Evolutionary conservation across 2,329 filamentous ascomycete genomes (phyloP).

Genomic region (Leptodontidium sp.): DNA sequence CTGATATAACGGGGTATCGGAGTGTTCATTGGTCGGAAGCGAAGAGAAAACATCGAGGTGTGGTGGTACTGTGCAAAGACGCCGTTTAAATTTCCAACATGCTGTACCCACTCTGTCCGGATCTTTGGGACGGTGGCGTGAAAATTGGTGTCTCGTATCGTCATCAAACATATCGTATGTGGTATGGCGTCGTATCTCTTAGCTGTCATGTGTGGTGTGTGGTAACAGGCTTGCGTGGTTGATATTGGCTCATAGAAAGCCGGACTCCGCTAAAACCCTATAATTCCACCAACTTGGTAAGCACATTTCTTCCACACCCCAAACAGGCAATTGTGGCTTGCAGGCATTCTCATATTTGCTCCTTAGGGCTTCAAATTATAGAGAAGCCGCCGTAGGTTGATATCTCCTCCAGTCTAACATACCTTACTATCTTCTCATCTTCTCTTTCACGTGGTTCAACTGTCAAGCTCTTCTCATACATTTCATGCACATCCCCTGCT

Average conservation of each 20-base stretch:
- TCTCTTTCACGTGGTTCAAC: constrained; percentile 96
- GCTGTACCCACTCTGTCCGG: constrained; percentile 22
- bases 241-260: constrained; percentile 57
- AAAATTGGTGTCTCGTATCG: constrained; percentile 35
- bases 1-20: constrained; percentile 12
- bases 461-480: constrained; percentile 96
- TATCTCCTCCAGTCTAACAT: constrained; percentile 40
- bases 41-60: constrained; percentile 2
- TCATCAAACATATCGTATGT: constrained; percentile 34
- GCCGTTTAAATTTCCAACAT: constrained; percentile 10
- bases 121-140: constrained; percentile 30
- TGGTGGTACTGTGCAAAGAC: constrained; percentile 17
- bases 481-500: constrained; percentile 95
- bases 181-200: constrained; percentile 26
- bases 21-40: constrained; percentile 11
- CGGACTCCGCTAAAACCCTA: constrained; percentile 68
- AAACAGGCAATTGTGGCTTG: constrained; percentile 30
- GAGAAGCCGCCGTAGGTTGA: constrained; percentile 36
- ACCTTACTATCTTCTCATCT: constrained; percentile 99
- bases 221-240: constrained; percentile 12
- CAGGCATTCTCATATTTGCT: constrained; percentile 28
- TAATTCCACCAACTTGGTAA: constrained; percentile 42
- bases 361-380: constrained; percentile 31
- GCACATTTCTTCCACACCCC: constrained; percentile 36
- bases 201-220: constrained; percentile 15